Evolutionary conservation across 2,329 filamentous ascomycete genomes (phyloP).

Genomic region (Pseudogymnoascus pannorum): DNA sequence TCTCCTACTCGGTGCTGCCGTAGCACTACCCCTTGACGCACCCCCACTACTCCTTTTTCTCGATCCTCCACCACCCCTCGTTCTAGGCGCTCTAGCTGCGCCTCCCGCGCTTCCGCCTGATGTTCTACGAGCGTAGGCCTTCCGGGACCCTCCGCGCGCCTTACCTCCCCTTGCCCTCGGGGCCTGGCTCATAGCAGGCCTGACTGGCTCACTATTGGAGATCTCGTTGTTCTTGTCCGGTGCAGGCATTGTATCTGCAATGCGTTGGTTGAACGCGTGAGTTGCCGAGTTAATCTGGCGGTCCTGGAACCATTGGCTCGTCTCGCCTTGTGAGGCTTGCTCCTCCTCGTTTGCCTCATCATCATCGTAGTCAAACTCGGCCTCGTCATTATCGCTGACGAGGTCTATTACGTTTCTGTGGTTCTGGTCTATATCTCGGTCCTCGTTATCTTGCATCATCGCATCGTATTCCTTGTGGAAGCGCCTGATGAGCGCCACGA

Average conservation of each 20-base stretch:
- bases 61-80: background rate
- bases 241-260: background rate
- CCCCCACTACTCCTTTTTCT: background rate
- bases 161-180: background rate
- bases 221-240: background rate
- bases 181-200: background rate
- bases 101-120: background rate
- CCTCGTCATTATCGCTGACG: conserved; percentile 34
- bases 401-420: conserved; percentile 47
- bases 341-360: background rate
- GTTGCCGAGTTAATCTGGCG: background rate
- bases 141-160: background rate
- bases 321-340: background rate
- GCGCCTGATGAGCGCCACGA: conserved; percentile 51
- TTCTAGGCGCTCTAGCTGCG: background rate
- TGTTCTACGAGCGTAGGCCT: background rate
- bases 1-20: background rate
- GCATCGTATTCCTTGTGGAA: conserved; percentile 41
- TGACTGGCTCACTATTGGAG: background rate
- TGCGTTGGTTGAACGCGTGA: conserved; percentile 1
- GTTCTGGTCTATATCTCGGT: conserved; percentile 25
- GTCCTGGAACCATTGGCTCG: conserved; percentile 1
- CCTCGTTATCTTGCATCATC: conserved; percentile 35
- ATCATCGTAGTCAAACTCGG: conserved; percentile 24
- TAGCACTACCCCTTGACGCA: background rate